These are phyloP conservation scores for Dioscorea alata DNA, from an alignment of 106 monocot species.

Conservation along the genomic window DNA sequence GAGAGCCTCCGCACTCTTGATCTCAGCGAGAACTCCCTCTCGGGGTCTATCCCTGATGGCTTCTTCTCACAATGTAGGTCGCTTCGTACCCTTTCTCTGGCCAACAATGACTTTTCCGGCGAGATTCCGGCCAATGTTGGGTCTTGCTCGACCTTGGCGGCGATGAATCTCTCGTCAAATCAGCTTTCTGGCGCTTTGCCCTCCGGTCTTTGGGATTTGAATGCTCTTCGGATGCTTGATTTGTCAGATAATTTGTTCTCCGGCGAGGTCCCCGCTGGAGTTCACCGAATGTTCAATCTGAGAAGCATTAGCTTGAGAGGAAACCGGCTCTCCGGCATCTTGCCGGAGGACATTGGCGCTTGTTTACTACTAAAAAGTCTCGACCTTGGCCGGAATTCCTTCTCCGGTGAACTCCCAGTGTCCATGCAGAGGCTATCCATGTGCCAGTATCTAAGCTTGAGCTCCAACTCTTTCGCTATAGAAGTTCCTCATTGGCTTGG, in stretches of 20 bases:
- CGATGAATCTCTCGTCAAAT: conserved; percentile 58
- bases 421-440: conserved; percentile 49
- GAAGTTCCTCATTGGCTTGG: conserved; percentile 68
- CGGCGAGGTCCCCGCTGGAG: conserved; percentile 55
- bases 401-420: conserved; percentile 48
- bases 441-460: conserved; percentile 31
- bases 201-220: conserved; percentile 49
- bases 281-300: conserved; percentile 45
- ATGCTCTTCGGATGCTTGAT: conserved; percentile 50
- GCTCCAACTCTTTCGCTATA: conserved; percentile 50
- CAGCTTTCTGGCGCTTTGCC: conserved; percentile 51
- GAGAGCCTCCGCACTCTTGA: conserved; percentile 40
- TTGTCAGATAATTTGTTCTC: conserved; percentile 46
- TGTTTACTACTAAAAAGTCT: conserved; percentile 41
- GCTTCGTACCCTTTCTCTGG: conserved; percentile 45
- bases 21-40: conserved; percentile 53
- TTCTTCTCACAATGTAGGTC: conserved; percentile 65
- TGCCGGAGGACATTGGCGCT: conserved; percentile 54
- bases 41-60: conserved; percentile 46
- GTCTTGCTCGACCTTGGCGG: conserved; percentile 57
- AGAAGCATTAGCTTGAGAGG: conserved; percentile 38
- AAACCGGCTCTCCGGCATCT: conserved; percentile 46
- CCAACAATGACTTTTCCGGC: conserved; percentile 44
- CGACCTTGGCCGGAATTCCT: conserved; percentile 43
- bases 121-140: conserved; percentile 44